A percentile compares a stretch with the other conserved stretches of the same genome.
Evolutionary conservation across 768 basidiomycete species (phyloP).

Genomic region (Clitopilus passeckerianus): DNA sequence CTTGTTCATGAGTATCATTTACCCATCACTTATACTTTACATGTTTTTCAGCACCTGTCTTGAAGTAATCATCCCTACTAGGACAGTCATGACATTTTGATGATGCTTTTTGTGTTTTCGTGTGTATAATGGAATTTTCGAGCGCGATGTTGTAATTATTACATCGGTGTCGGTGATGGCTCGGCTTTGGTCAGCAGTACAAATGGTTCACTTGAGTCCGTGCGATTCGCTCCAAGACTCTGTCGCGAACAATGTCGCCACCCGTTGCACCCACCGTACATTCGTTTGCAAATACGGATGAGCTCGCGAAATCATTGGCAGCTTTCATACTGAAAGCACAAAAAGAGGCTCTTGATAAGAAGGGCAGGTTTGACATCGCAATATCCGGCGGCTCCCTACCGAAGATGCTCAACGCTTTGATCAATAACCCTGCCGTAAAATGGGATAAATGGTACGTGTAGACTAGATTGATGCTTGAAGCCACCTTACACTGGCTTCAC

Average conservation of each 20-base stretch:
- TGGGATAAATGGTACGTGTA: conserved; percentile 91
- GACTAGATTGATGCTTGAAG: background rate
- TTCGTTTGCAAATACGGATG: conserved; percentile 55
- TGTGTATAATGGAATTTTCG: background rate
- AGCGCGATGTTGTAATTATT: conserved; percentile 11
- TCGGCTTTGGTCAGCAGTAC: conserved; percentile 1
- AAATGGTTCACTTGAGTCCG: conserved; percentile 1
- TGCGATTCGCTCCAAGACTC: background rate
- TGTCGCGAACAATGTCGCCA: conserved; percentile 14
- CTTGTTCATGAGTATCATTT: background rate
- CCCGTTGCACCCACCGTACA: conserved; percentile 66
- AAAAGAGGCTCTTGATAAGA: conserved; percentile 83
- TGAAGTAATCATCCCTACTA: conserved; percentile 3
- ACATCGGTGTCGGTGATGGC: background rate
- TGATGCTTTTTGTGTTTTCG: background rate
- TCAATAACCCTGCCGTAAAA: conserved; percentile 57
- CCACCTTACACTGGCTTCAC: background rate
- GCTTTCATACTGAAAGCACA: conserved; percentile 83
- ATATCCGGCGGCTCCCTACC: conserved; percentile 93
- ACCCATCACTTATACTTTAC: background rate
- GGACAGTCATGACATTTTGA: background rate
- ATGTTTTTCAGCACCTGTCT: background rate
- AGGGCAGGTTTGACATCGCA: conserved; percentile 88
- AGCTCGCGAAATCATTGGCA: conserved; percentile 65
- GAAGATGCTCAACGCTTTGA: conserved; percentile 69